Evolutionary conservation across 202 grass and related monocot genomes (phyloP).

Genomic region (Musa balbisiana): DNA sequence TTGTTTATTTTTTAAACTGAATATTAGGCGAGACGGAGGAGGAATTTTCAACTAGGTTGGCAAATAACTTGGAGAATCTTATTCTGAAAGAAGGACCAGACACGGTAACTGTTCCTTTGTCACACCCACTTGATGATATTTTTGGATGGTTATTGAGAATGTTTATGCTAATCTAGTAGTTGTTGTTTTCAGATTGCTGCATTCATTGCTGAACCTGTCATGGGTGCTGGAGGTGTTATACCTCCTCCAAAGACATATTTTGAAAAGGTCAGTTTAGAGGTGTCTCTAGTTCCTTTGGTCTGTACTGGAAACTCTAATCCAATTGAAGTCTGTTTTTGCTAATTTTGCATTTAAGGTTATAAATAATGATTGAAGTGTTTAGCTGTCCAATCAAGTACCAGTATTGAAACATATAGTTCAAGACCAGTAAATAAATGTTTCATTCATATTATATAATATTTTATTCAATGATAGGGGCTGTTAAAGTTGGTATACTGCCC

Average conservation of each 20-base stretch:
- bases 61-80: constrained; percentile 90
- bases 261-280: constrained; percentile 55
- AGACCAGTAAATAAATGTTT: no score
- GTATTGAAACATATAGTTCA: no score
- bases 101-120: constrained; percentile 29
- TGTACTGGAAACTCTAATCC: background rate
- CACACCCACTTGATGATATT: background rate
- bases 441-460: no score
- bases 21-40: constrained; percentile 84
- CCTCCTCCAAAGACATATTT: constrained; percentile 94
- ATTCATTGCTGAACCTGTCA: constrained; percentile 92
- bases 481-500: no score
- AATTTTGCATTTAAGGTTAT: no score
- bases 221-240: constrained; percentile 96
- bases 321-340: no score
- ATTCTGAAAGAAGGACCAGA: constrained; percentile 98
- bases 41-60: constrained; percentile 80
- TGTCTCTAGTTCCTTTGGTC: background rate
- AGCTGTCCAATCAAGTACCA: no score
- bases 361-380: no score
- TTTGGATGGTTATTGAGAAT: background rate
- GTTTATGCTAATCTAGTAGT: constrained; percentile 1
- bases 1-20: constrained; percentile 12
- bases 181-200: constrained; percentile 67
- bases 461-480: no score